Evolutionary conservation across 306 rosid species (phyloP).

Genomic region (Trichosanthes cucumerina): DNA sequence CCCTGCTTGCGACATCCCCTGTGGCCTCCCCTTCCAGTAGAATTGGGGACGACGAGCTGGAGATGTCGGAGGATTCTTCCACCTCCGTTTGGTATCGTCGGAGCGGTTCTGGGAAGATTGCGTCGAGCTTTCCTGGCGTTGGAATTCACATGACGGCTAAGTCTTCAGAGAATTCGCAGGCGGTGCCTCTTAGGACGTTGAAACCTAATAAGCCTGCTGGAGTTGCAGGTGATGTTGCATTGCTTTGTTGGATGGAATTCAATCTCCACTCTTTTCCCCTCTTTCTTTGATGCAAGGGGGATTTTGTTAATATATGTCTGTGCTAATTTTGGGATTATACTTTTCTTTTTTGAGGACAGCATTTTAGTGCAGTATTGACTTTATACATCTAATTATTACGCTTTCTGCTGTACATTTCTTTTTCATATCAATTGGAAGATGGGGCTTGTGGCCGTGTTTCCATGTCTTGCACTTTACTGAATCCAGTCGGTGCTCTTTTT

Average conservation of each 20-base stretch:
- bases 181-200: neutral
- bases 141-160: neutral
- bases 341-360: neutral
- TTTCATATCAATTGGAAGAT: neutral
- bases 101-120: conserved; percentile 3
- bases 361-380: neutral
- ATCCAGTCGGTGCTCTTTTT: neutral
- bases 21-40: conserved; percentile 30
- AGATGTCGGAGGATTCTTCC: conserved; percentile 46
- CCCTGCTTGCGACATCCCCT: conserved; percentile 41
- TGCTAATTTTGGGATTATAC: neutral
- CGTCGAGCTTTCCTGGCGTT: neutral
- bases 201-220: neutral
- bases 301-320: neutral
- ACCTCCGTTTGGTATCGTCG: neutral
- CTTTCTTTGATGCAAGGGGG: neutral
- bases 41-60: conserved; percentile 18
- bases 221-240: conserved; percentile 1
- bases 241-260: neutral
- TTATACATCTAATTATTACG: neutral
- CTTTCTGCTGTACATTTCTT: neutral
- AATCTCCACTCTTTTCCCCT: neutral
- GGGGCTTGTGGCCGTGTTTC: neutral
- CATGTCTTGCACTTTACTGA: conserved; percentile 1
- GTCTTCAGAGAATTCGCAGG: neutral